Evolutionary conservation across 768 basidiomycete species (phyloP).

Genomic region (Hypholoma sublateritium): DNA sequence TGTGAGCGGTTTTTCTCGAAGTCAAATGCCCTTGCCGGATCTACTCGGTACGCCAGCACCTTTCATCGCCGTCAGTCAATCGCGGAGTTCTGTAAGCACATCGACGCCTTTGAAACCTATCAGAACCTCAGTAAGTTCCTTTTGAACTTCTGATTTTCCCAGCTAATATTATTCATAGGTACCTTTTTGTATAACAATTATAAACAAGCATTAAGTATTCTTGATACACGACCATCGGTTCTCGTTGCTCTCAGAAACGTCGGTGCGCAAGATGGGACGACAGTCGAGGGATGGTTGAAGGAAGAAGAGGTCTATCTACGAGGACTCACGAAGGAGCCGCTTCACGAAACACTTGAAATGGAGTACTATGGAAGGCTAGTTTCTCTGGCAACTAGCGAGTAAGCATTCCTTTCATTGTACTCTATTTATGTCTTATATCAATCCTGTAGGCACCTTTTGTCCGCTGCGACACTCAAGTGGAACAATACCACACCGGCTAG

Average conservation of each 20-base stretch:
- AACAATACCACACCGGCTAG: not conserved
- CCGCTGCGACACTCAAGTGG: not conserved
- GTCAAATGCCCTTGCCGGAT: slow-evolving; percentile 8
- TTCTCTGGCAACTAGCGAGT: slow-evolving; percentile 8
- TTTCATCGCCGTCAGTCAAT: slow-evolving; percentile 24
- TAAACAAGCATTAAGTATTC: slow-evolving; percentile 13
- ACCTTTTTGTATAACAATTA: slow-evolving; percentile 1
- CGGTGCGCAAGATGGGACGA: not conserved
- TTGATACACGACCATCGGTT: not conserved
- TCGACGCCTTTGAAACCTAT: slow-evolving; percentile 20
- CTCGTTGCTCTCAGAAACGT: not conserved
- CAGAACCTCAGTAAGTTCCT: slow-evolving; percentile 19
- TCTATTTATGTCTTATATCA: not conserved
- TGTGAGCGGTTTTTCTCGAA: slow-evolving; percentile 5
- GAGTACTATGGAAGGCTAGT: slow-evolving; percentile 16
- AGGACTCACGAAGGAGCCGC: slow-evolving; percentile 10
- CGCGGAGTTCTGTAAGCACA: slow-evolving; percentile 11
- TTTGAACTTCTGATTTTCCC: too few species aligned
- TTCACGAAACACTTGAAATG: slow-evolving; percentile 14
- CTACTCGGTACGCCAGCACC: not conserved
- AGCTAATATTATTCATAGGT: too few species aligned
- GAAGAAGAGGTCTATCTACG: slow-evolving; percentile 14
- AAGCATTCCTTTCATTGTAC: not conserved
- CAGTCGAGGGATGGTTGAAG: slow-evolving; percentile 9
- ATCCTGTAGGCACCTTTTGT: not conserved